Conservation (phyloP, 306 rosid genomes). For the Pterocarpus macrocarpus region DNA sequence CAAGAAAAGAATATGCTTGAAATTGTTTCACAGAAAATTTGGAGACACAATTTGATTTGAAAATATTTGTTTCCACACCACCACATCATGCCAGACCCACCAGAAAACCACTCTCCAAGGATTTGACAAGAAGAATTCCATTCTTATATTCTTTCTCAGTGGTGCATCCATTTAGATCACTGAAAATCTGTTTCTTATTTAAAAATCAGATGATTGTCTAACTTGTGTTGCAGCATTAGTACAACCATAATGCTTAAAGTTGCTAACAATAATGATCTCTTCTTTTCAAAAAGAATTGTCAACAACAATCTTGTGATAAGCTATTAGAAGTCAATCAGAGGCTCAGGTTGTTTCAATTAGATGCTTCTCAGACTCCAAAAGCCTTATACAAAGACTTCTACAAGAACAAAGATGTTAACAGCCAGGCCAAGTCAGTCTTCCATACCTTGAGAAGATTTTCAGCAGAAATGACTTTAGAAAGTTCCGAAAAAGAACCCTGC, state of each 20-base stretch:
- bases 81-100: too few species aligned
- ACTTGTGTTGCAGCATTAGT: slow-evolving; percentile 6
- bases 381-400: slow-evolving; percentile 14
- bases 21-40: too few species aligned
- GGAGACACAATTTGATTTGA: too few species aligned
- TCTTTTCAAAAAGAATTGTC: background rate
- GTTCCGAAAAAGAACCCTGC: slow-evolving; percentile 67
- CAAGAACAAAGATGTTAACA: slow-evolving; percentile 35
- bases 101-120: background rate
- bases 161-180: background rate
- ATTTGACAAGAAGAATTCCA: slow-evolving; percentile 2
- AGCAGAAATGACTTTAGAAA: slow-evolving; percentile 64
- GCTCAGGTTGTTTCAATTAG: slow-evolving; percentile 10
- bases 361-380: slow-evolving; percentile 28
- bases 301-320: background rate
- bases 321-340: background rate
- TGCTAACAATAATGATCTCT: slow-evolving; percentile 20
- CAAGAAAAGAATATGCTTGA: too few species aligned
- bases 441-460: slow-evolving; percentile 95
- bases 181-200: background rate
- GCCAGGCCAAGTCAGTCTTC: slow-evolving; percentile 40
- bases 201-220: slow-evolving; percentile 30
- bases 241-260: slow-evolving; percentile 16
- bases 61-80: too few species aligned
- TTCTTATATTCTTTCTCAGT: slow-evolving; percentile 16